Base-by-base conservation (phyloP, 2,329 filamentous ascomycete genomes). In the Alternaria solani region DNA sequence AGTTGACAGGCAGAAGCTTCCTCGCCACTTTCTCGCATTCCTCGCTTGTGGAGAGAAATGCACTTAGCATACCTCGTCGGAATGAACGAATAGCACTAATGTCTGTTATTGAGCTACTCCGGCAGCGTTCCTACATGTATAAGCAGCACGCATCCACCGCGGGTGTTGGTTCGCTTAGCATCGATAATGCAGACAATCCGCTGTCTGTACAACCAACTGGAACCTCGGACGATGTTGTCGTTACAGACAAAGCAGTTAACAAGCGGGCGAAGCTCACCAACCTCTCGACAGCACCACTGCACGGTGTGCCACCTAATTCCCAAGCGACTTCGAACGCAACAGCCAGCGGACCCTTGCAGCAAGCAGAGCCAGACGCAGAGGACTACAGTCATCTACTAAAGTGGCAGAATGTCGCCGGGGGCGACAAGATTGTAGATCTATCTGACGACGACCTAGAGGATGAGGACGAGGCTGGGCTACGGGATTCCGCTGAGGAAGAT, bases 61-160 rank as follows among this genome's bases (percentile, higher is more conserved):
- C 20, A 23, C 20, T 23, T 23, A 23, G 20, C 20, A 23, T 23
- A 23, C 20, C 20, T 23, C 20, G 20, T 23, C 20, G 20, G 20
- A 23, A 23, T 23, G 20, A 23, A 23, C 20, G 20, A 23, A 23
- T 23, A 23, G 20, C 20, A 23, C 20, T 23, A 23, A 23, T 23
- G 20, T 23, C 20, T 23, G 20, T 23, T 23, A 23, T 23, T 23
- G 20, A 23, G 20, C 20, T 83, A 32, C 82, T 94, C 5, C 85
- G 83, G 41, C 34, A 46, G 9, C 39, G 41, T 7, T 67, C 66
- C 8, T 11, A 14, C 11, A 46, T 20, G 12, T 62, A 68, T 32
- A 47, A 56, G 18, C 63, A 62, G 34, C 47, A 54, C 3, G 7
- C 4, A 6, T 38, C 62, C 12, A 62, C 43, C 11, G 25, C 43